Evolutionary conservation across 108 stramenopile genomes (phyloP).

Genomic region (Aurantiochytrium sp.): DNA sequence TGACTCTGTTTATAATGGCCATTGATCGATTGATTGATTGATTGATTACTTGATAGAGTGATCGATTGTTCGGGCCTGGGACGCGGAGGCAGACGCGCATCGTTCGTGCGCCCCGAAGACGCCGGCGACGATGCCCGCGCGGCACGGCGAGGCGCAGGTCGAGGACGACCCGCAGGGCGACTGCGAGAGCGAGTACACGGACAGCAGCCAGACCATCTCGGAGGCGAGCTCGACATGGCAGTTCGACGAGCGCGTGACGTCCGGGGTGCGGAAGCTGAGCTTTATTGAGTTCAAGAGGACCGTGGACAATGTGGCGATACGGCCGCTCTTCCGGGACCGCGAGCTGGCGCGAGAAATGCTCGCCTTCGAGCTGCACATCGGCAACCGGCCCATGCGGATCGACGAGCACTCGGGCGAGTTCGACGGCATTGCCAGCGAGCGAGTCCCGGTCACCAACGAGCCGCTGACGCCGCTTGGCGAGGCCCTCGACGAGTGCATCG

Average conservation of each 20-base stretch:
- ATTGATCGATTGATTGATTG: no score
- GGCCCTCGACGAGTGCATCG: not conserved
- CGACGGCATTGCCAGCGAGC: not conserved
- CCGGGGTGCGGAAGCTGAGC: constrained; percentile 4
- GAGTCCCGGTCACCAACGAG: not conserved
- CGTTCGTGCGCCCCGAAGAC: no score
- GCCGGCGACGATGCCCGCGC: no score
- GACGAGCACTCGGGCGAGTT: not conserved
- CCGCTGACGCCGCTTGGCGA: constrained; percentile 20
- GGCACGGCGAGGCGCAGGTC: no score
- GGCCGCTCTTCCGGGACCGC: not conserved
- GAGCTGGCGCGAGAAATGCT: not conserved
- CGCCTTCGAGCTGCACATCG: not conserved
- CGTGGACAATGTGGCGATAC: not conserved
- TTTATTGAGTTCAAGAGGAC: constrained; percentile 1
- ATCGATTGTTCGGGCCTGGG: no score
- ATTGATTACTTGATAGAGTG: no score
- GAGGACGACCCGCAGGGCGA: no score
- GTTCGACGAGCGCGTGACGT: not conserved
- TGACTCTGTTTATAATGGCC: no score
- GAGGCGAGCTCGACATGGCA: not conserved
- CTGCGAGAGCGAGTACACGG: not conserved
- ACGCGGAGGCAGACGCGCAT: no score
- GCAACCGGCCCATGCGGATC: not conserved
- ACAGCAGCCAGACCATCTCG: not conserved